Evolutionary conservation across 495 filamentous ascomycete genomes (phyloP), one percentile per base, ranked within the genome.

Genomic region (Eremomyces bilateralis): DNA sequence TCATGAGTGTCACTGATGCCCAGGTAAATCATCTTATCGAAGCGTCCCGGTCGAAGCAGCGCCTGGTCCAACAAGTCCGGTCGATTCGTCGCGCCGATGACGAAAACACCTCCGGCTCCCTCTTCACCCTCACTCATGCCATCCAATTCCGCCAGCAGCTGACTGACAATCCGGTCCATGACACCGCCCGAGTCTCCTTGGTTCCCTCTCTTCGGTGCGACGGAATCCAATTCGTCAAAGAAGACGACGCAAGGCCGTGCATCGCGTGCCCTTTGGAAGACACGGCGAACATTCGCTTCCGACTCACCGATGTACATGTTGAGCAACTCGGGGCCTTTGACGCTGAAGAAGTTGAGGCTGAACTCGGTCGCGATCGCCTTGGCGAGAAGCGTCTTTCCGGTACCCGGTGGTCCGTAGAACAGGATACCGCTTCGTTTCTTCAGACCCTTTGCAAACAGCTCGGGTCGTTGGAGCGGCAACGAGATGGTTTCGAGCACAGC

Each of bases 241-340:
- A 97, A 97, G 17, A 97, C 88, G 29, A 95, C 85, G 43, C 88
- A 97, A 1, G 88, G 88, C n/a, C 85, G 62, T 5, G 88, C 88
- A 56, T 95, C 88, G 5, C 90, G 64, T 4, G 88, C 88, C 10
- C 83, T 66, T 57, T 93, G 85, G 60, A 97, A 97, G 2, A 97
- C 90, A 3, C 90, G 66, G 2, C 88, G 74, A 8, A 97, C 88
- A 47, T 95, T 95, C 31, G 90, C 90, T 61, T 97, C 88, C 5
- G 82, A 92, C 54, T 95, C 88, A 55, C 88, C 88, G 50, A 97
- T 95, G 49, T 97, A 97, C 88, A 95, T 97, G 49, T 97, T 97
- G 13, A 97, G 70, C 45, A 97, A 54, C 57, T 97, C 88, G 1
- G 88, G 88, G 1, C 88, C 88, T 56, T 99, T 99, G 54, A 99